phyloP scores from a whole-genome alignment of 2,329 filamentous ascomycete genomes.

The Aulographum hederae region DNA sequence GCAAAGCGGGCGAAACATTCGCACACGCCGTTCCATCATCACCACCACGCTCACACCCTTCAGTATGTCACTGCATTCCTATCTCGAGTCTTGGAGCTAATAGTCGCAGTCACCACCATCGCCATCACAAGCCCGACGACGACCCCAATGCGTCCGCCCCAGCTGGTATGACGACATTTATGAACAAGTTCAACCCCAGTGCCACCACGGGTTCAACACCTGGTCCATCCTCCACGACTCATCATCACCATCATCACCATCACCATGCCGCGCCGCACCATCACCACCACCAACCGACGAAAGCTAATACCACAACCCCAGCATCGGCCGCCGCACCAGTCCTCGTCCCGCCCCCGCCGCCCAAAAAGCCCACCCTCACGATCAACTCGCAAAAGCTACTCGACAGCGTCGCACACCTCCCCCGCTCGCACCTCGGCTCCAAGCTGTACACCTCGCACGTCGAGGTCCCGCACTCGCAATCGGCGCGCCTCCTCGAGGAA shows the following conservation, averaged over 20 bases:
- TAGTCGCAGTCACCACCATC: conserved; percentile 29
- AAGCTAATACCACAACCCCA: no score
- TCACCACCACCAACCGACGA: conserved; percentile 17
- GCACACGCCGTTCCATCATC: conserved; percentile 40
- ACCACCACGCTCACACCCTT: conserved; percentile 26
- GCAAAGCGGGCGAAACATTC: conserved; percentile 39
- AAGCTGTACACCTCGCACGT: conserved; percentile 62
- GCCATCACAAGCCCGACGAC: conserved; percentile 34
- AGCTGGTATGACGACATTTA: conserved; percentile 26
- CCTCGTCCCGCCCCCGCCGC: conserved; percentile 9
- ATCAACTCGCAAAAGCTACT: conserved; percentile 54
- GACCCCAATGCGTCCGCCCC: conserved; percentile 13
- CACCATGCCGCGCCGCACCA: conserved; percentile 13
- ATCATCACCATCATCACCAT: conserved; percentile 21
- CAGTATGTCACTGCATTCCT: conserved; percentile 24
- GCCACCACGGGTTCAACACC: conserved; percentile 13
- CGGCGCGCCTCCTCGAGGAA: conserved; percentile 10
- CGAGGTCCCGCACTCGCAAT: conserved; percentile 25
- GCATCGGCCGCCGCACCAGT: conserved; percentile 8
- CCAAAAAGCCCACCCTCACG: conserved; percentile 45
- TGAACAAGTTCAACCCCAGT: conserved; percentile 10
- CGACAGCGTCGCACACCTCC: conserved; percentile 49
- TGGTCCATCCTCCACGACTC: conserved; percentile 10
- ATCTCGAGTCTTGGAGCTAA: background rate
- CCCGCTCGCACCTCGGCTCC: conserved; percentile 67